phyloP scores from a whole-genome alignment of 1,284 basidiomycete species.

The Lentinula novae-zelandiae region DNA sequence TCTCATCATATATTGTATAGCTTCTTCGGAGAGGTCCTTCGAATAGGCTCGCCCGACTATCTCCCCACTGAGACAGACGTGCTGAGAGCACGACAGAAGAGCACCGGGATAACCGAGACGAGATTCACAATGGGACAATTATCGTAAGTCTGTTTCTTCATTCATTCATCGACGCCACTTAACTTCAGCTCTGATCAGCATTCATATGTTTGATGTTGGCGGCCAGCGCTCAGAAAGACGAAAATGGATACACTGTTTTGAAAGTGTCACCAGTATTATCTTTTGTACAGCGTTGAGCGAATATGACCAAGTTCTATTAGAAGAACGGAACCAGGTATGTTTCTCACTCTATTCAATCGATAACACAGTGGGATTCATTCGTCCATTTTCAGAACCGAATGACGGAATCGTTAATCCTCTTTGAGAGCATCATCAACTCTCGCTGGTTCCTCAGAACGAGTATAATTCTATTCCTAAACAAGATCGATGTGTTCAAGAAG shows the following conservation, averaged over 20 bases:
- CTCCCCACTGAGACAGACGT: conserved; percentile 89
- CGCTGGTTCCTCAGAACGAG: conserved; percentile 94
- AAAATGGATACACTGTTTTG: conserved; percentile 96
- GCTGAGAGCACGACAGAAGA: conserved; percentile 86
- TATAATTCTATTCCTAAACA: conserved; percentile 92
- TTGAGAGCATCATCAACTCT: conserved; percentile 97
- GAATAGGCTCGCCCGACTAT: conserved; percentile 81
- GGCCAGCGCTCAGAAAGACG: conserved; percentile 92
- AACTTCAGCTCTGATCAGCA: conserved; percentile 39
- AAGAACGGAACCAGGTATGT: conserved; percentile 74
- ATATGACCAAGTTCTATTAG: conserved; percentile 88
- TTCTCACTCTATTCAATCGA: not conserved
- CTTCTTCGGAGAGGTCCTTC: conserved; percentile 84
- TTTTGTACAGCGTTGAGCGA: conserved; percentile 94
- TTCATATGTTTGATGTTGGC: conserved; percentile 95
- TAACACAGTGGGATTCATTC: not conserved
- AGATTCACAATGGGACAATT: conserved; percentile 68
- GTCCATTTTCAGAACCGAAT: conserved; percentile 78
- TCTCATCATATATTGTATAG: conserved; percentile 33
- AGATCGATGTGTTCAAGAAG: conserved; percentile 94
- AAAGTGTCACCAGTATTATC: conserved; percentile 92
- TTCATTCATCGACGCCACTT: conserved; percentile 31
- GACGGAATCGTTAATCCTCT: conserved; percentile 90
- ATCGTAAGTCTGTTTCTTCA: conserved; percentile 56
- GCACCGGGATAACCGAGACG: conserved; percentile 92